Percentiles rank a stretch among this genome's conserved stretches.
Evolutionary conservation across 176 grass and related monocot species (phyloP).

Genomic region (Zoysia pacifica): DNA sequence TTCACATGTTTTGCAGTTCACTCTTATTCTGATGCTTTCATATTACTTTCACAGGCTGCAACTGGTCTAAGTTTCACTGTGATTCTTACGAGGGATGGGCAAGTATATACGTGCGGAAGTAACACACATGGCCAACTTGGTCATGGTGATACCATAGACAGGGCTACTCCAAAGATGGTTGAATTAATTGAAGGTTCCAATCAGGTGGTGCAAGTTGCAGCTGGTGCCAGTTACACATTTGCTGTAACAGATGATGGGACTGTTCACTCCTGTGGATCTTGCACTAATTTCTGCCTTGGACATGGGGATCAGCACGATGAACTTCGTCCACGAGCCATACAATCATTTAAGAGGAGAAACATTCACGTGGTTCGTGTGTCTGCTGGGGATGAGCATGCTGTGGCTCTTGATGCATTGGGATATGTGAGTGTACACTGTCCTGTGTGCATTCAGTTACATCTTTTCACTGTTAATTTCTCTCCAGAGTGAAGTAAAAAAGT

Average conservation of each 20-base stretch:
- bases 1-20: constrained; percentile 21
- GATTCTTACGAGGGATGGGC: constrained; percentile 70
- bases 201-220: constrained; percentile 83
- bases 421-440: constrained; percentile 53
- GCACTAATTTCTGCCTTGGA: constrained; percentile 92
- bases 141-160: constrained; percentile 84
- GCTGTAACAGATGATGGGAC: constrained; percentile 87
- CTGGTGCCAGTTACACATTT: constrained; percentile 89
- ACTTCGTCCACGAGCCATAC: constrained; percentile 80
- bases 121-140: constrained; percentile 97
- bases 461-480: constrained; percentile 19
- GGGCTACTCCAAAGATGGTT: constrained; percentile 65
- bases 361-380: constrained; percentile 92
- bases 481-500: constrained; percentile 22
- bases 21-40: constrained; percentile 6
- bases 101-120: constrained; percentile 92
- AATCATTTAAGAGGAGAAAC: constrained; percentile 80
- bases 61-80: constrained; percentile 92
- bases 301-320: constrained; percentile 92
- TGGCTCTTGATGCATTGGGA: constrained; percentile 89
- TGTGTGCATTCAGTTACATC: constrained; percentile 9
- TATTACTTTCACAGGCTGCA: constrained; percentile 59
- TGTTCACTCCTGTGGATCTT: constrained; percentile 92
- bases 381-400: constrained; percentile 97
- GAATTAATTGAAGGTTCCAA: constrained; percentile 57